Evolutionary conservation across 306 rosid genomes (phyloP).

Genomic region (Ormosia semicastrata): DNA sequence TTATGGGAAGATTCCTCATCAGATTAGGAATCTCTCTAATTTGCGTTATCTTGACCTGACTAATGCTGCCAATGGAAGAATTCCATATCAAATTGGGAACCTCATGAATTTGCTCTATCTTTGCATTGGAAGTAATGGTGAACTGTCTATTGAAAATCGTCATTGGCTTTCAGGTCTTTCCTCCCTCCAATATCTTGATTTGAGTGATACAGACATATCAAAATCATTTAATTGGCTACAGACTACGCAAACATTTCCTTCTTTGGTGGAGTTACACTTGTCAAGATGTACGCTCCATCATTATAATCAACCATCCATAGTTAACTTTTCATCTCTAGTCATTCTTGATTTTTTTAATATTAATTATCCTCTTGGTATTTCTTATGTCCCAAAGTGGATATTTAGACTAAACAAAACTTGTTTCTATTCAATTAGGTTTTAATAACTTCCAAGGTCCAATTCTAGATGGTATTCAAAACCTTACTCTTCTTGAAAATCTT

Average conservation of each 20-base stretch:
- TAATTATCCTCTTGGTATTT: no score
- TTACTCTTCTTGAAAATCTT: conserved; percentile 31
- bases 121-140: neutral
- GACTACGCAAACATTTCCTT: neutral
- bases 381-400: neutral
- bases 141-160: neutral
- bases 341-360: neutral
- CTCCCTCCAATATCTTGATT: conserved; percentile 1
- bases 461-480: conserved; percentile 6
- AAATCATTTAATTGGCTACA: conserved; percentile 11
- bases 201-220: neutral
- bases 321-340: neutral
- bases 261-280: conserved; percentile 4
- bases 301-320: neutral
- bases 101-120: neutral
- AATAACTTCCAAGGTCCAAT: neutral
- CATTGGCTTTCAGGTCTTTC: neutral
- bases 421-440: accelerated
- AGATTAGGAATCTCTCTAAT: no score
- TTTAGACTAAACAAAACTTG: neutral
- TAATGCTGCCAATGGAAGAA: neutral
- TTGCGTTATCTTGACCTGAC: neutral
- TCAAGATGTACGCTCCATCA: accelerated
- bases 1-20: neutral
- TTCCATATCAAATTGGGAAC: conserved; percentile 11